Evolutionary conservation across 2,329 filamentous ascomycete genomes (phyloP).

Genomic region (Periconia digitata): DNA sequence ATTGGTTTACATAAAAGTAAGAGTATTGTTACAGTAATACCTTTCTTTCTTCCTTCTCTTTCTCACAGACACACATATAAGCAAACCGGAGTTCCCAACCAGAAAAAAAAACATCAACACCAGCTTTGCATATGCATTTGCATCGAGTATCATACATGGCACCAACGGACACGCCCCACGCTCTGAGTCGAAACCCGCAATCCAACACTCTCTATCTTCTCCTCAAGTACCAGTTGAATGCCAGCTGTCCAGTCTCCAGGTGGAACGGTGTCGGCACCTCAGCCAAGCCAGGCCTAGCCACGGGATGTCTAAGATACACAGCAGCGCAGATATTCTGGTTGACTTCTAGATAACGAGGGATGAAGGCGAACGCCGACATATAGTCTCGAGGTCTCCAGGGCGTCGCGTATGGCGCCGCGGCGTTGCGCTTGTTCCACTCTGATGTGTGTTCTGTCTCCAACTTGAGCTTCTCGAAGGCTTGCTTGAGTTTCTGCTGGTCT

Average conservation of each 20-base stretch:
- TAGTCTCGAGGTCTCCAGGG: slow-evolving; percentile 86
- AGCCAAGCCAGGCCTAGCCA: slow-evolving; percentile 76
- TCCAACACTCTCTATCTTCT: slow-evolving; percentile 68
- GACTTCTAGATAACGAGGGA: slow-evolving; percentile 93
- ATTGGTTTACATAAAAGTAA: no score
- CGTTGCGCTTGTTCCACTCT: slow-evolving; percentile 54
- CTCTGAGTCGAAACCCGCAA: no score
- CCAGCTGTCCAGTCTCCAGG: slow-evolving; percentile 70
- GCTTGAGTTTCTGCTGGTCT: slow-evolving; percentile 58
- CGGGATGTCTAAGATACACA: slow-evolving; percentile 91
- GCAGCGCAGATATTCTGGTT: slow-evolving; percentile 97
- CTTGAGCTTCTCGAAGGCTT: slow-evolving; percentile 59
- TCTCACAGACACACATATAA: neutral
- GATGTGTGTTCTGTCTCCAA: slow-evolving; percentile 75
- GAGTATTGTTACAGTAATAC: no score
- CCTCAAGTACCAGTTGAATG: slow-evolving; percentile 92
- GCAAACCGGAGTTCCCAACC: neutral
- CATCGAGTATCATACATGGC: slow-evolving; percentile 4
- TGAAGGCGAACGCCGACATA: slow-evolving; percentile 92
- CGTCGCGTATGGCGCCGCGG: slow-evolving; percentile 75
- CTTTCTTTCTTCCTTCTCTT: neutral
- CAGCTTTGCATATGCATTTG: neutral
- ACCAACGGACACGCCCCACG: no score
- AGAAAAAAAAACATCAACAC: neutral
- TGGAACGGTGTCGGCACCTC: slow-evolving; percentile 79